These are phyloP conservation scores for Candida rishiriensis DNA, from an alignment of 805 yeast genomes.

Conservation along the genomic window DNA sequence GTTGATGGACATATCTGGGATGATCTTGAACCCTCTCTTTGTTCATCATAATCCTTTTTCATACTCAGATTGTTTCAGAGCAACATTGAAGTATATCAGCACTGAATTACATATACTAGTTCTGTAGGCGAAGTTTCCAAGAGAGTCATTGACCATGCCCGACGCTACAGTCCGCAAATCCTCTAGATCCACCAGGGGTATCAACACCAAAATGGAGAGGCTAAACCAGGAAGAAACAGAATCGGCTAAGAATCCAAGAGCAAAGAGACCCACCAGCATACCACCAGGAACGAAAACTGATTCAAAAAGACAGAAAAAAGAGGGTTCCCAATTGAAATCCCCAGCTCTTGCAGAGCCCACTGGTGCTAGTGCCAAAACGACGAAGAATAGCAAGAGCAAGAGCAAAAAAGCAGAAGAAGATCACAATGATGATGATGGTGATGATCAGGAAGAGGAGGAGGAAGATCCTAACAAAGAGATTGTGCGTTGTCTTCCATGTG, in stretches of 20 bases:
- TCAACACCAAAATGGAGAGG: constrained; percentile 31
- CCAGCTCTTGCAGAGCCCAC: not conserved
- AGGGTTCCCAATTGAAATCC: too few species aligned
- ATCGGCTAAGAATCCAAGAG: constrained; percentile 10
- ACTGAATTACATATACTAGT: not conserved
- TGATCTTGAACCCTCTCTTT: too few species aligned
- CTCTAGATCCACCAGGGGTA: constrained; percentile 39
- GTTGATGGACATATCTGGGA: too few species aligned
- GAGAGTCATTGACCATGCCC: constrained; percentile 2
- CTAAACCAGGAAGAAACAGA: constrained; percentile 12
- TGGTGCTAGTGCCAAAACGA: constrained; percentile 4
- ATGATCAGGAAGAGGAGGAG: constrained; percentile 12
- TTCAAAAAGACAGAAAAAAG: constrained; percentile 3
- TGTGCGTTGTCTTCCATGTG: constrained; percentile 60
- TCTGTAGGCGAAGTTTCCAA: too few species aligned
- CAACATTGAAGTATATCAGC: too few species aligned
- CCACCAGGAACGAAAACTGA: too few species aligned
- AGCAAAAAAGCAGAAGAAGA: constrained; percentile 12
- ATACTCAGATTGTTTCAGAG: too few species aligned
- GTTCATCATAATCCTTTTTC: too few species aligned
- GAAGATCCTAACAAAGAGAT: constrained; percentile 35
- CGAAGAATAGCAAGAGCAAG: constrained; percentile 9
- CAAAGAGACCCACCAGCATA: not conserved
- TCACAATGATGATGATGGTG: constrained; percentile 12
- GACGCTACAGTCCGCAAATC: constrained; percentile 34